These are phyloP conservation scores for Penicillium macrosclerotiorum DNA, from an alignment of 495 filamentous ascomycete genomes.

Conservation along the genomic window DNA sequence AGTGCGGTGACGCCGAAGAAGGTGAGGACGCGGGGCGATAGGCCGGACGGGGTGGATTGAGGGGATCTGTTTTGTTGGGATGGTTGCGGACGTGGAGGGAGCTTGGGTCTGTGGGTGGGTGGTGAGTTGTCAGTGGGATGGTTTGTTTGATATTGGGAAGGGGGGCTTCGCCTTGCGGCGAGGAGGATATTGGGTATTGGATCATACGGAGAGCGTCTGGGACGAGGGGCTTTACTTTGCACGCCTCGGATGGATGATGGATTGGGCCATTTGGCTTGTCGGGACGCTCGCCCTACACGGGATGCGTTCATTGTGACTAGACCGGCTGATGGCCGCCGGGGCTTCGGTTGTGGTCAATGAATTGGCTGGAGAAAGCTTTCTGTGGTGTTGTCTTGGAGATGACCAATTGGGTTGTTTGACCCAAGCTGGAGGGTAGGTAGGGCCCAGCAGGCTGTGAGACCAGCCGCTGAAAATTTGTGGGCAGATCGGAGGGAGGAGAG, in stretches of 20 bases:
- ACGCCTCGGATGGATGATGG: conserved; percentile 11
- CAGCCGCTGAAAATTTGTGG: too few species aligned
- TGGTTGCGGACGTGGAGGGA: conserved; percentile 6
- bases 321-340: background rate
- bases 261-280: conserved; percentile 6
- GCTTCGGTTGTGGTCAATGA: too few species aligned
- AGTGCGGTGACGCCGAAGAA: conserved; percentile 46
- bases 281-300: conserved; percentile 9
- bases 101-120: conserved; percentile 8
- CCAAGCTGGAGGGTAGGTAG: too few species aligned
- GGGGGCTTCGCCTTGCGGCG: too few species aligned
- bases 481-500: too few species aligned
- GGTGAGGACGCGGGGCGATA: conserved; percentile 37
- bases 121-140: background rate
- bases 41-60: conserved; percentile 14
- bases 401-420: too few species aligned
- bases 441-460: too few species aligned
- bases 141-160: background rate
- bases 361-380: too few species aligned
- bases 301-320: conserved; percentile 13
- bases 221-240: conserved; percentile 19
- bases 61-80: conserved; percentile 1
- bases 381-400: too few species aligned
- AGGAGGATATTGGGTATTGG: too few species aligned
- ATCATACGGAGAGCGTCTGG: conserved; percentile 15